phyloP scores from a whole-genome alignment of 495 filamentous ascomycete genomes.

The Aspergillus conjunctus region DNA sequence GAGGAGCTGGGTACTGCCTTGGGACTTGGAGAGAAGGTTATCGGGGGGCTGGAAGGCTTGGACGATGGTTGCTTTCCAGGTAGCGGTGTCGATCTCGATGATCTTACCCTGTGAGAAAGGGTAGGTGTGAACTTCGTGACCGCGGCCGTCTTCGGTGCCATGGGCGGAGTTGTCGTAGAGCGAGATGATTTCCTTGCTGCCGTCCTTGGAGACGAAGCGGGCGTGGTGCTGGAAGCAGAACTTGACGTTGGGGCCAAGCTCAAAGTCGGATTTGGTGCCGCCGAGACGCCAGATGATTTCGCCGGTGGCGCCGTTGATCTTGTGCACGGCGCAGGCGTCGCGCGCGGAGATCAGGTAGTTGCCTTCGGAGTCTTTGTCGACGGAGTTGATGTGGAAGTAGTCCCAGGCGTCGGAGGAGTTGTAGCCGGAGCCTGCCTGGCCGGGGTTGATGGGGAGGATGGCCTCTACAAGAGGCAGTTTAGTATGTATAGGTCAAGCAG shows the following conservation, averaged over 20 bases:
- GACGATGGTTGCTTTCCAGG: conserved; percentile 48
- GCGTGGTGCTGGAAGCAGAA: conserved; percentile 65
- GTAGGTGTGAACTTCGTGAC: conserved; percentile 44
- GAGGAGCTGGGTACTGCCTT: conserved; percentile 59
- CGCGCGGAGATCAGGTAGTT: conserved; percentile 61
- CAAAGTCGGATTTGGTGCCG: conserved; percentile 48
- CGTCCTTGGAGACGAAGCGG: conserved; percentile 47
- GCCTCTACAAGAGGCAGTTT: conserved; percentile 38
- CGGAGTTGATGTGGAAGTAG: conserved; percentile 46
- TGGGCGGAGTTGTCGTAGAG: conserved; percentile 56
- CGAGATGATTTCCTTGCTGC: conserved; percentile 49
- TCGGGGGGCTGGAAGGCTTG: conserved; percentile 51
- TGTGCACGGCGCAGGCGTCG: conserved; percentile 55
- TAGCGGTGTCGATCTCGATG: conserved; percentile 51
- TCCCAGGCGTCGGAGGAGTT: conserved; percentile 48
- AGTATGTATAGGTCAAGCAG: neutral
- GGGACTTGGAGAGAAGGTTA: conserved; percentile 53
- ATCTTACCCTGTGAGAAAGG: conserved; percentile 58
- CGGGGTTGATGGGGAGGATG: conserved; percentile 53
- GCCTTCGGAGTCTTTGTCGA: conserved; percentile 42
- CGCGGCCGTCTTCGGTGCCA: conserved; percentile 44
- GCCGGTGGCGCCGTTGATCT: conserved; percentile 58
- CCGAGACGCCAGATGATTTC: conserved; percentile 59
- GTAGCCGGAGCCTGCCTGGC: conserved; percentile 53
- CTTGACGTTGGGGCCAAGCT: conserved; percentile 41